Evolutionary conservation across 148 eudicot species (phyloP), one percentile per base, ranked within the genome.

Genomic region (Cornus controversa): DNA sequence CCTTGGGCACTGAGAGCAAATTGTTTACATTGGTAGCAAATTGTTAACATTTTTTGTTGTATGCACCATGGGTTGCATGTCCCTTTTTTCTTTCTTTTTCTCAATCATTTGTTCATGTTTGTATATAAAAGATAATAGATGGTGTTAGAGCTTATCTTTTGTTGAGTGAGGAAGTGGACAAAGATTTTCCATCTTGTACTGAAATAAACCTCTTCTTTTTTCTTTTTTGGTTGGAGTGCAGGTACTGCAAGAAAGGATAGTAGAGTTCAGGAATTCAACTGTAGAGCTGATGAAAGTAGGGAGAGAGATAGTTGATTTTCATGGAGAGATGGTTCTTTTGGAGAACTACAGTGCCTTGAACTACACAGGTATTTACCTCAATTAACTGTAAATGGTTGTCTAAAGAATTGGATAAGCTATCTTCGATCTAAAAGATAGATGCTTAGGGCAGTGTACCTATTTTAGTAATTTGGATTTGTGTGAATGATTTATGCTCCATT

Each of bases 311-410:
- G 96, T 89, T 24, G 96, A 93, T 84, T 86, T 93, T 77, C 96
- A 93, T 74, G 96, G 98, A 73, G 96, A 93, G 85, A 91, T 93
- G 93, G 90, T 93, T 79, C 76, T 93, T 69, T 81, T 91, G 76
- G 89, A 90, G 79, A 93, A 93, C 77, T 93, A 93, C 81, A 94
- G 98, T 83, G 93, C 97, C 71, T 94, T 94, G 79, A 94, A 94
- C 84, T 94, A 92, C 78, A 94, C 94, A 81, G 98, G 98, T 94
- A 84, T 50, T 73, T 10, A 74, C 62, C 62, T 16, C 9, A 45
- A 5, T 3, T 3, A 54, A 11, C 54, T 40, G 6, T n/a, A 15
- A 66, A 63, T 63, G 36, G 25, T 60, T 60, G 24, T 26, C 15
- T 11, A 28, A 10, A 75, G 4, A 65, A 29, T 23, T 74, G 67